Evolutionary conservation across 345 rosid species (phyloP).

Genomic region (Gossypium australe): DNA sequence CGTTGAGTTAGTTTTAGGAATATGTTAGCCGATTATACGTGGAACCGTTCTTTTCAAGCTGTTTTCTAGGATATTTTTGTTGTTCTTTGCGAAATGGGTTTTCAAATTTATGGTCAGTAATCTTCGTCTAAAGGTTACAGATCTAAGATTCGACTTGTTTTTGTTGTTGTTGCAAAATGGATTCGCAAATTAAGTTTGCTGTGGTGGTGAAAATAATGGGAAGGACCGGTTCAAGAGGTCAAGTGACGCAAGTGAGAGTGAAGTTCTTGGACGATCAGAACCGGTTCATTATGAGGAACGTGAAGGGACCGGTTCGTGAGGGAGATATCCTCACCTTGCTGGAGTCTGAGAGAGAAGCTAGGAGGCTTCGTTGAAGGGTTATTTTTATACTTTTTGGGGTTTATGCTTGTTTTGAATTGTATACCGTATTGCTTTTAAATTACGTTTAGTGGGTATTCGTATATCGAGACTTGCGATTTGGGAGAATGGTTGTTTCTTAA

Average conservation of each 20-base stretch:
- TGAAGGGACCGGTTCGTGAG: conserved; percentile 15
- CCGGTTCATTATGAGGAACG: conserved; percentile 75
- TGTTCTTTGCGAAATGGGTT: not conserved
- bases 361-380: conserved; percentile 1
- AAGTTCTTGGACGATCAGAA: conserved; percentile 63
- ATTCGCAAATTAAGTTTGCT: conserved; percentile 69
- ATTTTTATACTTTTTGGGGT: not conserved
- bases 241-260: conserved; percentile 85
- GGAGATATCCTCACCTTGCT: conserved; percentile 17
- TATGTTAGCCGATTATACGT: not conserved
- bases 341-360: conserved; percentile 15
- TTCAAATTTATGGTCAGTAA: not conserved
- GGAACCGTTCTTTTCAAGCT: not conserved
- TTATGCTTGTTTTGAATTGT: not conserved
- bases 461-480: not conserved
- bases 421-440: not conserved
- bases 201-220: conserved; percentile 89
- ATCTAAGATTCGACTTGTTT: not conserved
- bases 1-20: not conserved
- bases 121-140: not conserved
- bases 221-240: conserved; percentile 83
- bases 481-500: not conserved
- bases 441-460: not conserved
- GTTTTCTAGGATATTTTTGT: not conserved
- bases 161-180: conserved; percentile 44